A percentile compares a stretch with the other conserved stretches of the same genome.
Evolutionary conservation across 306 rosid species (phyloP).

Genomic region (Sechiopsis laciniata): DNA sequence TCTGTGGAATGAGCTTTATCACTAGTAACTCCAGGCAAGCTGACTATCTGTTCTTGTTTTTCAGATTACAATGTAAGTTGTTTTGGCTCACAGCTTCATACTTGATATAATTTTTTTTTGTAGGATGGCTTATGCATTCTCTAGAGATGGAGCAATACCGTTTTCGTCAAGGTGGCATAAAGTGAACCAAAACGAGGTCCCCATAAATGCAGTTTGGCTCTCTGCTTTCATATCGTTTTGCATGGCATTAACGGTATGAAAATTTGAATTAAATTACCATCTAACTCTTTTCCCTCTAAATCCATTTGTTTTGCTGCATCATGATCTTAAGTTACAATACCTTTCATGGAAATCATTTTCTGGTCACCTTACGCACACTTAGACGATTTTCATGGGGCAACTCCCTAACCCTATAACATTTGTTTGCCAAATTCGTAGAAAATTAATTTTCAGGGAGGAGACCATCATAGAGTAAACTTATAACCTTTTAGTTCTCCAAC

Average conservation of each 20-base stretch:
- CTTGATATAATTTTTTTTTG: conserved; percentile 8
- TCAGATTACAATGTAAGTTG: background rate
- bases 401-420: too few species aligned
- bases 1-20: conserved; percentile 95
- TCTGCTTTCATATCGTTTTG: conserved; percentile 70
- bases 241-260: conserved; percentile 80
- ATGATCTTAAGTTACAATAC: background rate
- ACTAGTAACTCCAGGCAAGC: conserved; percentile 91
- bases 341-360: too few species aligned
- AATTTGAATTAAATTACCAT: background rate
- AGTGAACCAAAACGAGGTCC: conserved; percentile 80
- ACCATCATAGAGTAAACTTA: too few species aligned
- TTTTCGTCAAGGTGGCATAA: conserved; percentile 75
- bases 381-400: too few species aligned
- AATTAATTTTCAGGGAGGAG: too few species aligned
- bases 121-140: conserved; percentile 94
- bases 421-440: too few species aligned
- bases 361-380: too few species aligned
- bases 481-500: too few species aligned
- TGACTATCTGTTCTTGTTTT: background rate
- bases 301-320: background rate
- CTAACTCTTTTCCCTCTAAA: background rate
- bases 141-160: conserved; percentile 99
- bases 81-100: conserved; percentile 19
- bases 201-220: conserved; percentile 84